phyloP scores from a whole-genome alignment of 345 rosid genomes.

The Populus tremula region DNA sequence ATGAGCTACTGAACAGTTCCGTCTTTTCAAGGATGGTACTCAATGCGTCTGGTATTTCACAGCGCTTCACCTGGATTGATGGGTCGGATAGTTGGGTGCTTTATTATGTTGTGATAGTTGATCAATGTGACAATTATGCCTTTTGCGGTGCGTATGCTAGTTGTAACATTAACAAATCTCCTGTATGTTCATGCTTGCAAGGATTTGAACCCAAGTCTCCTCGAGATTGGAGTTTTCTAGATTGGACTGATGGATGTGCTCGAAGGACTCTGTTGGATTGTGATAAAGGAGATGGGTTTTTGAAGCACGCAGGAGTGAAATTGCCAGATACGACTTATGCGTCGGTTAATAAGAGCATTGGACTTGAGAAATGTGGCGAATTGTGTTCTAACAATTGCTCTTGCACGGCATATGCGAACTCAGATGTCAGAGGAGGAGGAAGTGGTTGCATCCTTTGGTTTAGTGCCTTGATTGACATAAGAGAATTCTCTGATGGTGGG shows the following conservation, averaged over 20 bases:
- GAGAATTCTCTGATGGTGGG: neutral
- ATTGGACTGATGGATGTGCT: conserved; percentile 18
- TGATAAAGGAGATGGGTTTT: neutral
- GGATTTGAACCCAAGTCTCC: conserved; percentile 19
- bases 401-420: neutral
- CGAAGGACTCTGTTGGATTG: conserved; percentile 10
- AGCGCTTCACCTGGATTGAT: conserved; percentile 13
- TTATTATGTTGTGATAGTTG: neutral
- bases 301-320: neutral
- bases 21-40: conserved; percentile 2
- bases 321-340: conserved; percentile 1
- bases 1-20: neutral
- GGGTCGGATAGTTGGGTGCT: neutral
- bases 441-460: conserved; percentile 7
- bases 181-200: conserved; percentile 17
- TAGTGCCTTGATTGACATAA: neutral
- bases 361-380: neutral
- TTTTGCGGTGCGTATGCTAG: conserved; percentile 20
- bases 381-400: neutral
- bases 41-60: neutral
- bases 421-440: neutral
- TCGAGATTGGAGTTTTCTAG: neutral
- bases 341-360: neutral
- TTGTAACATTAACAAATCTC: conserved; percentile 9
- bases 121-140: conserved; percentile 14